phyloP scores from a whole-genome alignment of 345 rosid genomes.

The Conringia planisiliqua region DNA sequence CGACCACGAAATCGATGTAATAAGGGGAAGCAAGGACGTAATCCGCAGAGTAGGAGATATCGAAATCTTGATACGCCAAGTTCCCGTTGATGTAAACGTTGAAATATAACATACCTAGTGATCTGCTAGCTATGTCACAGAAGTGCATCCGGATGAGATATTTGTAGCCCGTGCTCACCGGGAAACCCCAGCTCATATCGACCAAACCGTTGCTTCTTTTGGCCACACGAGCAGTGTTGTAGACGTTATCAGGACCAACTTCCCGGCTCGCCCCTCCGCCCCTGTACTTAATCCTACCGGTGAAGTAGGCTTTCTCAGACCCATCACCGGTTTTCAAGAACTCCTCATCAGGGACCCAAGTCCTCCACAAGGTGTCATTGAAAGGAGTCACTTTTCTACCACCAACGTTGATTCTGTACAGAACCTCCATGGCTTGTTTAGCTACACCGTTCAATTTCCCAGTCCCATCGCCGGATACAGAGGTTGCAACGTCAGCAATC shows the following conservation, averaged over 20 bases:
- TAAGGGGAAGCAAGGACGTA: slow-evolving; percentile 68
- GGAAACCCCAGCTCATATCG: slow-evolving; percentile 74
- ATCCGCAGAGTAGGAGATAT: slow-evolving; percentile 57
- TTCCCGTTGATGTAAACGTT: slow-evolving; percentile 62
- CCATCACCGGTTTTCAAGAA: slow-evolving; percentile 50
- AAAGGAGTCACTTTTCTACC: slow-evolving; percentile 86
- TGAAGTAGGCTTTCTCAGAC: slow-evolving; percentile 37
- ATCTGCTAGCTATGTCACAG: slow-evolving; percentile 74
- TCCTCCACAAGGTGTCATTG: slow-evolving; percentile 87
- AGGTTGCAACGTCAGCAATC: slow-evolving; percentile 54
- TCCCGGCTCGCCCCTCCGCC: slow-evolving; percentile 63
- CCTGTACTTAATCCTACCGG: slow-evolving; percentile 61
- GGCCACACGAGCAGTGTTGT: slow-evolving; percentile 74
- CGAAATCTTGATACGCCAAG: slow-evolving; percentile 65
- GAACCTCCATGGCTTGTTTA: slow-evolving; percentile 55
- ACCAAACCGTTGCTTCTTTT: slow-evolving; percentile 44
- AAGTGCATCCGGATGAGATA: slow-evolving; percentile 86
- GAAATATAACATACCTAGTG: slow-evolving; percentile 68
- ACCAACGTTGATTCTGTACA: slow-evolving; percentile 70
- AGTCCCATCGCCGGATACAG: slow-evolving; percentile 39
- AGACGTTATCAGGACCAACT: slow-evolving; percentile 71
- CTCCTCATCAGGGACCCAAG: slow-evolving; percentile 79
- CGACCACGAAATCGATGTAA: slow-evolving; percentile 69
- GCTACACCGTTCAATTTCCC: slow-evolving; percentile 48
- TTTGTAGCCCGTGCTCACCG: slow-evolving; percentile 36